A percentile compares a stretch with the other conserved stretches of the same genome.
Conservation (phyloP, 1,139 yeast genomes). For the Pichia sp. region DNA sequence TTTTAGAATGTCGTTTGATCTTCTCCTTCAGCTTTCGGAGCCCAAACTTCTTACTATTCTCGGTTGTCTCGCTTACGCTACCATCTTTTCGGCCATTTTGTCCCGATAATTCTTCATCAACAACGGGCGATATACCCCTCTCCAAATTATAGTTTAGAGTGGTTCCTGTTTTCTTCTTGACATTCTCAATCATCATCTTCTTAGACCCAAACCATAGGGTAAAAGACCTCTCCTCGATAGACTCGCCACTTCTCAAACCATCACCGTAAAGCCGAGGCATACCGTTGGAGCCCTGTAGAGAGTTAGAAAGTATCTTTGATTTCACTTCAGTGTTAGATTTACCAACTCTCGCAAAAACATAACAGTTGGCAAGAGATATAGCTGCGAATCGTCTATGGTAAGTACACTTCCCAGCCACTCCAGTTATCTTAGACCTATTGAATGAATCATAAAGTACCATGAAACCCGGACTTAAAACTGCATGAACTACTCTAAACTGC, state of each 20-base stretch:
- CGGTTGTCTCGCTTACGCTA: too few species aligned
- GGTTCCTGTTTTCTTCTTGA: constrained; percentile 11
- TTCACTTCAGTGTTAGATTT: constrained; percentile 30
- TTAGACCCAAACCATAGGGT: constrained; percentile 79
- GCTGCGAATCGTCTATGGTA: constrained; percentile 45
- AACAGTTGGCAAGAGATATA: constrained; percentile 60
- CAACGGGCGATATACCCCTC: too few species aligned
- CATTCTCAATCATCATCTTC: constrained; percentile 31
- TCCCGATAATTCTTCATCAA: too few species aligned
- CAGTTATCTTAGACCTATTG: constrained; percentile 38
- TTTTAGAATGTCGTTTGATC: too few species aligned
- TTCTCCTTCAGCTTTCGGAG: too few species aligned
- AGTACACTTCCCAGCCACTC: constrained; percentile 36
- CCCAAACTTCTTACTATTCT: too few species aligned
- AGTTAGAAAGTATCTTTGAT: constrained; percentile 1
- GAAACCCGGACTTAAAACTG: constrained; percentile 64
- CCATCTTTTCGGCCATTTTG: too few species aligned
- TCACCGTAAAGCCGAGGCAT: constrained; percentile 70
- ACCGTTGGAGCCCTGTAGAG: constrained; percentile 36
- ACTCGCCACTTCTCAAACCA: constrained; percentile 81
- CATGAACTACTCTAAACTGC: constrained; percentile 49
- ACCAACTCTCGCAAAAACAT: constrained; percentile 64
- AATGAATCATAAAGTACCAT: constrained; percentile 44
- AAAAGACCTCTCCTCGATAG: constrained; percentile 64
- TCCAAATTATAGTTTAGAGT: background rate